Evolutionary conservation across 768 basidiomycete species (phyloP).

Genomic region (Chalciporus pseudorubinellus): DNA sequence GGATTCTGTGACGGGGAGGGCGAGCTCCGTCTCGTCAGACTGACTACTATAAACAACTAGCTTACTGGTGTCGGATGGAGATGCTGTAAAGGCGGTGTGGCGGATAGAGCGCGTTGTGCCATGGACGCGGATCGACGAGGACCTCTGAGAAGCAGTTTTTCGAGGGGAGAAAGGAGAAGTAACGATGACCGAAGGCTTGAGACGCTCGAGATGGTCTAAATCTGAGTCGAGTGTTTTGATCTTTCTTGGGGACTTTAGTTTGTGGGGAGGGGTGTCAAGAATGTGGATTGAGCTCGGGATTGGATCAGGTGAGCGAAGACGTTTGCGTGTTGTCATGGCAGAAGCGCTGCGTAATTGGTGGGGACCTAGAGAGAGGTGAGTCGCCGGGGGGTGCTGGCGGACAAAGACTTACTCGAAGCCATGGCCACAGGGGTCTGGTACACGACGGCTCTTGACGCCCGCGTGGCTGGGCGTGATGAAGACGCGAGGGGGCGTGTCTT

Average conservation of each 20-base stretch:
- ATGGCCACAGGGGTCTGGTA: not conserved
- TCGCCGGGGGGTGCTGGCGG: not conserved
- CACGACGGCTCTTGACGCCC: conserved; percentile 2
- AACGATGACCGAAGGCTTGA: conserved; percentile 8
- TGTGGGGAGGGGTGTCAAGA: conserved; percentile 7
- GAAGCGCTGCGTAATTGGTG: conserved; percentile 10
- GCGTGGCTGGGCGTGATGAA: conserved; percentile 4
- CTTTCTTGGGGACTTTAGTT: conserved; percentile 21
- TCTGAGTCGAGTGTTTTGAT: conserved; percentile 12
- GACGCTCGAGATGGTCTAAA: conserved; percentile 2
- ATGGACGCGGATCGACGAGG: conserved; percentile 3
- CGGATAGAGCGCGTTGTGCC: not conserved
- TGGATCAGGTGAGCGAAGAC: conserved; percentile 24
- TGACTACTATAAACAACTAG: conserved; percentile 61
- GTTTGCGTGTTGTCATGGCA: conserved; percentile 22
- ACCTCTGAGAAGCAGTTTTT: conserved; percentile 33
- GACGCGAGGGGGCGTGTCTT: conserved; percentile 13
- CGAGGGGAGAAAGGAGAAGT: conserved; percentile 23
- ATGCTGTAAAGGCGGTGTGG: conserved; percentile 4
- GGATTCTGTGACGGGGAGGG: conserved; percentile 24
- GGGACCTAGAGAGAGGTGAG: conserved; percentile 15
- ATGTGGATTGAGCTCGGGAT: not conserved
- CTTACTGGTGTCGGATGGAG: conserved; percentile 22
- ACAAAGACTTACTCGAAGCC: conserved; percentile 19
- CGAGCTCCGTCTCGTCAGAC: conserved; percentile 62